A percentile compares a stretch with the other conserved stretches of the same genome.
phyloP scores from a whole-genome alignment of 1,139 yeast species.

The Zygosaccharomyces pseudobailii region DNA sequence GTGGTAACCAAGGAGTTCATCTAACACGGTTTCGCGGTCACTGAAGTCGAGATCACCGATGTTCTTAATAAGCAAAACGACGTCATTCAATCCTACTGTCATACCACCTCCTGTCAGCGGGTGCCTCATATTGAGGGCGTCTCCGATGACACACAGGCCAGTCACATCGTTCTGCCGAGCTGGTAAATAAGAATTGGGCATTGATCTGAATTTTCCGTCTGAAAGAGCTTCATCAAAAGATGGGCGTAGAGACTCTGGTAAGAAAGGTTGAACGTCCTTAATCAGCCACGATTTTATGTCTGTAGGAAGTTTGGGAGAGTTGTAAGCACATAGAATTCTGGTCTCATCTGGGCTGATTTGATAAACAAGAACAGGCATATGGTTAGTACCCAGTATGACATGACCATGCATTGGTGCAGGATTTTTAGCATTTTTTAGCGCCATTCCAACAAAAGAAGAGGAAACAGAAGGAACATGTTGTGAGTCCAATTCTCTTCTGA shows the following conservation, averaged over 20 bases:
- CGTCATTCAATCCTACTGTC: slow-evolving; percentile 95
- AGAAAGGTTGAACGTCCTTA: slow-evolving; percentile 55
- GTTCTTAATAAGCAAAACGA: slow-evolving; percentile 52
- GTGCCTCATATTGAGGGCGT: slow-evolving; percentile 95
- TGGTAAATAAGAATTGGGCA: slow-evolving; percentile 92
- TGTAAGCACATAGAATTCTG: slow-evolving; percentile 83
- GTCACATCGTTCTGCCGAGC: slow-evolving; percentile 61
- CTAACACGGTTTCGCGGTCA: slow-evolving; percentile 52
- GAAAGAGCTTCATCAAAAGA: slow-evolving; percentile 57
- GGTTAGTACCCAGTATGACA: slow-evolving; percentile 71
- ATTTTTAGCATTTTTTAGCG: slow-evolving; percentile 62
- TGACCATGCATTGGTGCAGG: slow-evolving; percentile 82
- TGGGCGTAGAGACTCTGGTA: slow-evolving; percentile 64
- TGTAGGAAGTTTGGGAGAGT: slow-evolving; percentile 70
- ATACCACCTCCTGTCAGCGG: slow-evolving; percentile 99
- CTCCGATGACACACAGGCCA: slow-evolving; percentile 88
- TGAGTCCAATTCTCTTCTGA: slow-evolving; percentile 66
- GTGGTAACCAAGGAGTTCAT: slow-evolving; percentile 63
- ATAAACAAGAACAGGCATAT: slow-evolving; percentile 83
- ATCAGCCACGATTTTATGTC: slow-evolving; percentile 59
- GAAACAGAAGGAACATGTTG: slow-evolving; percentile 60
- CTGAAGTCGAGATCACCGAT: slow-evolving; percentile 51
- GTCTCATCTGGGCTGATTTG: slow-evolving; percentile 82
- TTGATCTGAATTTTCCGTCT: slow-evolving; percentile 57
- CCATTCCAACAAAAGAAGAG: slow-evolving; percentile 84